A percentile compares a stretch with the other conserved stretches of the same genome.
These are phyloP conservation scores for Suillus alpinus DNA, from an alignment of 768 basidiomycete species.

Conservation along the genomic window DNA sequence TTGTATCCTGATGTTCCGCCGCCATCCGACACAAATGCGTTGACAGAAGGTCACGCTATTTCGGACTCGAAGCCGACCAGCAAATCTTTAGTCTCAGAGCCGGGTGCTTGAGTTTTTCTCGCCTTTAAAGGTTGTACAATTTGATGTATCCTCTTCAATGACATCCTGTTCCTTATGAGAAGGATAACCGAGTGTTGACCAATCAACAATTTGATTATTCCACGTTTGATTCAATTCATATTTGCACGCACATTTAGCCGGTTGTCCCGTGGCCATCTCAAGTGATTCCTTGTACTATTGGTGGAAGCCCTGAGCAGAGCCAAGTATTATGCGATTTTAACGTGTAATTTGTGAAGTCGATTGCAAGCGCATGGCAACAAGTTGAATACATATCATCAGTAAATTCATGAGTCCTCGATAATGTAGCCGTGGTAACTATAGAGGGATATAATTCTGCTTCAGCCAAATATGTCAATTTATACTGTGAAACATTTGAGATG, in stretches of 20 bases:
- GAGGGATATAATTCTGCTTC: not conserved
- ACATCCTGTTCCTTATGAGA: not conserved
- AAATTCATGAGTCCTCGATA: not conserved
- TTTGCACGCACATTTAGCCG: not conserved
- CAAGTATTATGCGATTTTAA: not conserved
- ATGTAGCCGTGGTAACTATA: not conserved
- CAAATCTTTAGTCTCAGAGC: not conserved
- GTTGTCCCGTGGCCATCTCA: not conserved
- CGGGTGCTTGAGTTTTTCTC: not conserved
- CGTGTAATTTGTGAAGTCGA: not conserved
- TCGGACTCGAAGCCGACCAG: not conserved
- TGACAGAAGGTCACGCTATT: not conserved
- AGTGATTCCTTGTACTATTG: not conserved
- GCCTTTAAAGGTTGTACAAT: not conserved
- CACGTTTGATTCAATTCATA: not conserved
- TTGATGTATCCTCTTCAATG: not conserved
- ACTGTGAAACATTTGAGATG: not conserved
- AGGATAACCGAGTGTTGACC: not conserved
- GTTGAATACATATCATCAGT: not conserved
- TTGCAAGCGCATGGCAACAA: not conserved
- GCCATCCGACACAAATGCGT: not conserved
- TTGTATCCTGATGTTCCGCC: conserved; percentile 11
- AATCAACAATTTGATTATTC: not conserved
- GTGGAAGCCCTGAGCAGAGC: not conserved
- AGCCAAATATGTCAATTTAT: not conserved